phyloP scores from a whole-genome alignment of 768 basidiomycete species.

The Boletus subparvulus region DNA sequence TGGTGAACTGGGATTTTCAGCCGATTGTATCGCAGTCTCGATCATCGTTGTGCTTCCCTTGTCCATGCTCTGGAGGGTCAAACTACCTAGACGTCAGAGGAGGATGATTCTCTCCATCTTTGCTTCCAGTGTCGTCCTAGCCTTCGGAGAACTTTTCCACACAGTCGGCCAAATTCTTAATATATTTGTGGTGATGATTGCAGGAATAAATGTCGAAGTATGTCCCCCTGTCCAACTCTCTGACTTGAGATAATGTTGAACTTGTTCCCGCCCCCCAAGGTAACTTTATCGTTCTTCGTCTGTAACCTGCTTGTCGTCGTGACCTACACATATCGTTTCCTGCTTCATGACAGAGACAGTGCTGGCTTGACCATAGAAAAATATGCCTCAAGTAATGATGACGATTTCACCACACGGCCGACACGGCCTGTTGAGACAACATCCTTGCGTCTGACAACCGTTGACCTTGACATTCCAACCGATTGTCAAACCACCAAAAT shows the following conservation, averaged over 20 bases:
- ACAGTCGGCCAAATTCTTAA: conserved; percentile 10
- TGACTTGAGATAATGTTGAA: neutral
- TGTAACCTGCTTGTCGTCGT: conserved; percentile 27
- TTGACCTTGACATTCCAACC: conserved; percentile 3
- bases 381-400: neutral
- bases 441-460: conserved; percentile 1
- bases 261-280: neutral
- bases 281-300: conserved; percentile 17
- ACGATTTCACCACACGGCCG: conserved; percentile 14
- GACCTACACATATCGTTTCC: conserved; percentile 16
- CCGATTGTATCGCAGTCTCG: conserved; percentile 14
- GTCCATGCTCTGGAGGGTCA: conserved; percentile 22
- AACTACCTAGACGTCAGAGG: conserved; percentile 18
- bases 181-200: neutral
- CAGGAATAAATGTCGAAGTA: conserved; percentile 21
- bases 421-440: neutral
- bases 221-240: neutral
- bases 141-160: conserved; percentile 17
- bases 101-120: conserved; percentile 26
- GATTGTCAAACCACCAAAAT: neutral
- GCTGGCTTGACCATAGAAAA: neutral
- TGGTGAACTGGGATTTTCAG: neutral
- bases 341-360: neutral
- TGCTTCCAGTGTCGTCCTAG: conserved; percentile 18
- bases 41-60: conserved; percentile 22